These are phyloP conservation scores for Dalbergia cultrata DNA, from an alignment of 306 rosid genomes.

Conservation along the genomic window DNA sequence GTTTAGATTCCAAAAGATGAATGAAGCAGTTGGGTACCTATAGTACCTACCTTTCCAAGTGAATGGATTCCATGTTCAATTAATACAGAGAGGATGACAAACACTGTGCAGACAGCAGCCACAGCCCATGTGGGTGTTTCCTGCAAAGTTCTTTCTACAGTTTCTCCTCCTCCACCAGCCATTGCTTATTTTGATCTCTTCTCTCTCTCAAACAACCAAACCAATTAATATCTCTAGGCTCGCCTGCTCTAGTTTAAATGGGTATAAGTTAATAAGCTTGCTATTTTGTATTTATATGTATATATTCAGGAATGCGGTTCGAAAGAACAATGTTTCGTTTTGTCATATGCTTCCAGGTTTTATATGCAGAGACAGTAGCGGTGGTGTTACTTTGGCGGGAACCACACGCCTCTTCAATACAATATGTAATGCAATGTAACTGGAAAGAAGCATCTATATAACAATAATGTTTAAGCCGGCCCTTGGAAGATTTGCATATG, in stretches of 20 bases:
- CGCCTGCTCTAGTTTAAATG: not conserved
- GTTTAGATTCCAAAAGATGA: not conserved
- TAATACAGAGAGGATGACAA: conserved; percentile 62
- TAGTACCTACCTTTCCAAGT: conserved; percentile 61
- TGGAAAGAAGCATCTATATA: not conserved
- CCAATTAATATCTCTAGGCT: not conserved
- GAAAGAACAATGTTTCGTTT: conserved; percentile 12
- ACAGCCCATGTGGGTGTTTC: conserved; percentile 86
- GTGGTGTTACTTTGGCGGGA: not conserved
- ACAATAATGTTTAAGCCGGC: conserved; percentile 45
- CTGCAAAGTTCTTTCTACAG: conserved; percentile 59
- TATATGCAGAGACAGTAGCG: not conserved
- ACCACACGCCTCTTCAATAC: not conserved
- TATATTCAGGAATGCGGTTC: not conserved
- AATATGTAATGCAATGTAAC: not conserved
- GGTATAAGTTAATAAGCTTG: not conserved
- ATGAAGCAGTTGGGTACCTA: too few species aligned
- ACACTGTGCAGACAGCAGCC: conserved; percentile 67
- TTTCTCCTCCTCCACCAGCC: conserved; percentile 39
- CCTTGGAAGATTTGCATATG: conserved; percentile 24
- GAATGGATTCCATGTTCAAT: conserved; percentile 72
- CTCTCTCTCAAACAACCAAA: conserved; percentile 8
- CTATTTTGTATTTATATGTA: not conserved
- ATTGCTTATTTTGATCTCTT: conserved; percentile 10
- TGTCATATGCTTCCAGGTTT: conserved; percentile 41